Percentiles rank a stretch among this genome's conserved stretches.
Conservation (phyloP, 2,329 filamentous ascomycete species). For the Hypoxylon sp. region DNA sequence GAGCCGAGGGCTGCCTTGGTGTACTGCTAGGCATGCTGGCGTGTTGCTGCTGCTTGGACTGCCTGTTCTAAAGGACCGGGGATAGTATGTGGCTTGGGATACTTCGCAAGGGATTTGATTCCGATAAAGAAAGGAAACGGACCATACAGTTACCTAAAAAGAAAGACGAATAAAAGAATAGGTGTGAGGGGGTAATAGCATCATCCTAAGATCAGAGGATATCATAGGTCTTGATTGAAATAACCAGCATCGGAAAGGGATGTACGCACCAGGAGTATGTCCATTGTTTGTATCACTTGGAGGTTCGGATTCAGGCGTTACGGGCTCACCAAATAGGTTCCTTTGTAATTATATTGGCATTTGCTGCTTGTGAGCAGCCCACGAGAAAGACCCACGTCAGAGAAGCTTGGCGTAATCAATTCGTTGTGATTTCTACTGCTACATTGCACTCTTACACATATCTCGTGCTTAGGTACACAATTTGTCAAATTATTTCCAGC, state of each 20-base stretch:
- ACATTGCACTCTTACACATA: slow-evolving; percentile 18
- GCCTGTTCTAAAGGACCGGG: slow-evolving; percentile 61
- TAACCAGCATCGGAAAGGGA: slow-evolving; percentile 14
- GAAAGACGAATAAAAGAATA: not conserved
- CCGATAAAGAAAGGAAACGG: not conserved
- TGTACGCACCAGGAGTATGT: slow-evolving; percentile 9
- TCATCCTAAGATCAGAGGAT: not conserved
- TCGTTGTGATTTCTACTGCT: slow-evolving; percentile 24
- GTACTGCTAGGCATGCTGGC: slow-evolving; percentile 65
- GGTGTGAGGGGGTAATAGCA: slow-evolving; percentile 13
- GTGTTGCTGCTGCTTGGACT: slow-evolving; percentile 71
- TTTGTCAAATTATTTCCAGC: slow-evolving; percentile 1
- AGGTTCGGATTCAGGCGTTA: slow-evolving; percentile 23
- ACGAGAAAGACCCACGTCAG: slow-evolving; percentile 17
- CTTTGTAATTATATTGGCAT: slow-evolving; percentile 32
- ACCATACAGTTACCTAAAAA: not conserved
- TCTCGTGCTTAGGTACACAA: slow-evolving; percentile 32
- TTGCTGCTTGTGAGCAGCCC: slow-evolving; percentile 10
- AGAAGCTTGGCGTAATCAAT: slow-evolving; percentile 21
- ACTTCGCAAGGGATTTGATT: not conserved
- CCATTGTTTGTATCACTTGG: slow-evolving; percentile 11
- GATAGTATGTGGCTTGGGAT: not conserved
- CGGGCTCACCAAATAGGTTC: slow-evolving; percentile 23
- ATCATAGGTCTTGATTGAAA: slow-evolving; percentile 2
- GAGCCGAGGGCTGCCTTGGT: slow-evolving; percentile 55